Evolutionary conservation across 768 basidiomycete species (phyloP).

Genomic region (Russula vinacea): DNA sequence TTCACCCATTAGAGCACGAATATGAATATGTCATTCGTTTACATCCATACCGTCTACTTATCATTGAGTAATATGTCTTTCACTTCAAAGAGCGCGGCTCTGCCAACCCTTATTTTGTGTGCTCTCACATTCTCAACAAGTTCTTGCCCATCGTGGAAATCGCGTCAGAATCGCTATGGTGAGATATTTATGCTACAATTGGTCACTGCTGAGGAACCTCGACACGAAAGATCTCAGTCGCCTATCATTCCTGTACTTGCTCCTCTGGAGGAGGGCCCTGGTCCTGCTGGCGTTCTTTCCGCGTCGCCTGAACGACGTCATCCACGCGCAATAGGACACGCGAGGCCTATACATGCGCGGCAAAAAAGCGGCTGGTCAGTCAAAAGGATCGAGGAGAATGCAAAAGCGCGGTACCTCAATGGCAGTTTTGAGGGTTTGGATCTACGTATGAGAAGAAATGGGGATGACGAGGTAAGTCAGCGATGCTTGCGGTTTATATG

Average conservation of each 20-base stretch:
- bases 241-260: slow-evolving; percentile 45
- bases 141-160: neutral
- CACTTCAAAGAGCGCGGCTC: neutral
- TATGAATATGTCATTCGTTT: neutral
- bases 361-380: slow-evolving; percentile 11
- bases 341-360: slow-evolving; percentile 53
- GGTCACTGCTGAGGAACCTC: neutral
- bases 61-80: neutral
- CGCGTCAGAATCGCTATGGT: neutral
- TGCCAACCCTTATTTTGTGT: neutral
- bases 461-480: neutral
- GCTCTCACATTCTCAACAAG: neutral
- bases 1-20: neutral
- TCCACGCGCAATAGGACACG: slow-evolving; percentile 91
- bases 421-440: slow-evolving; percentile 95
- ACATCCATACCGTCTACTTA: slow-evolving; percentile 7
- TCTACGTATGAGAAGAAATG: slow-evolving; percentile 41
- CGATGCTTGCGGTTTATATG: neutral
- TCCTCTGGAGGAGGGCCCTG: slow-evolving; percentile 50
- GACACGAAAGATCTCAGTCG: neutral
- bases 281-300: slow-evolving; percentile 65
- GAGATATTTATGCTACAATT: slow-evolving; percentile 13
- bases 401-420: slow-evolving; percentile 61
- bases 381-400: neutral
- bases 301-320: slow-evolving; percentile 87